Evolutionary conservation across 805 yeast genomes (phyloP).

Genomic region (Starmerella stigmatis): DNA sequence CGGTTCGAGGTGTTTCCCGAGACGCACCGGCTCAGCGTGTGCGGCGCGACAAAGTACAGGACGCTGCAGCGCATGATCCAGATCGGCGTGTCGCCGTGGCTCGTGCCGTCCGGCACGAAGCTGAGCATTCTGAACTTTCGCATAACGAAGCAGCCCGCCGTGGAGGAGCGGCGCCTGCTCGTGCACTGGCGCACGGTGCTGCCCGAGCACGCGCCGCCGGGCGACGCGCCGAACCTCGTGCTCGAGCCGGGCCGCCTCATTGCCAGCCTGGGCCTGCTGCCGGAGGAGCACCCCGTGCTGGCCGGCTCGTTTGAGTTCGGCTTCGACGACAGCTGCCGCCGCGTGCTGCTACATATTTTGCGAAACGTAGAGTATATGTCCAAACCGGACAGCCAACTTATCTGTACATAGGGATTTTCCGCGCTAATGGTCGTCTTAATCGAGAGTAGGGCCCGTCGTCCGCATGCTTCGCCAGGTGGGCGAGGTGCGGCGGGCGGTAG

Average conservation of each 20-base stretch:
- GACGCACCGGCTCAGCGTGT: slow-evolving; percentile 25
- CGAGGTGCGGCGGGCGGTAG: slow-evolving; percentile 4
- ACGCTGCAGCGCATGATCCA: slow-evolving; percentile 27
- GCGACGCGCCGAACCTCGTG: slow-evolving; percentile 4
- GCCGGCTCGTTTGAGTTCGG: slow-evolving; percentile 33
- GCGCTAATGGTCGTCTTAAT: neutral
- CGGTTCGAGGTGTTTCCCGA: slow-evolving; percentile 27
- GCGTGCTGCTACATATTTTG: slow-evolving; percentile 26
- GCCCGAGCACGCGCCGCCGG: slow-evolving; percentile 12
- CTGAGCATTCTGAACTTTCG: slow-evolving; percentile 22
- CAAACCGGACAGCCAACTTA: slow-evolving; percentile 22
- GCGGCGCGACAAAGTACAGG: slow-evolving; percentile 26
- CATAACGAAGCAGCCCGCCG: slow-evolving; percentile 10
- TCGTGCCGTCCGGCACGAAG: slow-evolving; percentile 26
- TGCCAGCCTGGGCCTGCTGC: slow-evolving; percentile 26
- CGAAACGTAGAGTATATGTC: slow-evolving; percentile 31
- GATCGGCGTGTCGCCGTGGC: slow-evolving; percentile 24
- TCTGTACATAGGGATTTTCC: slow-evolving; percentile 11
- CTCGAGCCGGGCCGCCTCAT: slow-evolving; percentile 24
- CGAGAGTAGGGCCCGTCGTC: neutral
- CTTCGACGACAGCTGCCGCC: slow-evolving; percentile 25
- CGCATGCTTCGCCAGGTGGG: too few relatives aligned
- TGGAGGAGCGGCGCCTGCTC: slow-evolving; percentile 19
- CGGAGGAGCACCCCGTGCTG: slow-evolving; percentile 30
- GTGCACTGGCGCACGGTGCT: slow-evolving; percentile 23